Conservation (phyloP, 78 protist genomes). For the Tieghemostelium lacteum region DNA sequence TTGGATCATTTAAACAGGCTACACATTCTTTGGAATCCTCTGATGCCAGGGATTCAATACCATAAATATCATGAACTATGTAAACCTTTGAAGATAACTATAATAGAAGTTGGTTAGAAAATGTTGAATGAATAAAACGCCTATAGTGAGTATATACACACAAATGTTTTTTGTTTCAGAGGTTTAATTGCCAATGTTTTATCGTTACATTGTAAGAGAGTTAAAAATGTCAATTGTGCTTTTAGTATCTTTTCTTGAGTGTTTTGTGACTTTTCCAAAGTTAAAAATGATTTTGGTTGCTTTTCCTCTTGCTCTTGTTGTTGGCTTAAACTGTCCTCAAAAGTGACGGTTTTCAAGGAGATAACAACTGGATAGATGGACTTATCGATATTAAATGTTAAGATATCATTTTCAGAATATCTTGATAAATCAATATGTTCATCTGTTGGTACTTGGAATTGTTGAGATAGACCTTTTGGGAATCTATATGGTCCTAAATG, state of each 20-base stretch:
- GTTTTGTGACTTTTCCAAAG: not conserved
- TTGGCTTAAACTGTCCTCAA: no score
- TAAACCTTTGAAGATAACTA: conserved; percentile 24
- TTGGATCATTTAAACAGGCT: conserved; percentile 55
- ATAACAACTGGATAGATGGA: conserved; percentile 40
- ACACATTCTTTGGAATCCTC: conserved; percentile 37
- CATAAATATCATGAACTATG: conserved; percentile 75
- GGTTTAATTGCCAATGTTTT: conserved; percentile 59
- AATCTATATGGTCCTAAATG: conserved; percentile 50
- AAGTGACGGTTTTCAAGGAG: conserved; percentile 37
- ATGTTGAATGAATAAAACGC: no score
- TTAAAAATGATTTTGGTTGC: no score
- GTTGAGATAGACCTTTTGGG: conserved; percentile 45
- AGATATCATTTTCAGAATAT: not conserved
- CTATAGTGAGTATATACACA: no score
- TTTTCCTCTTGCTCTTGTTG: not conserved
- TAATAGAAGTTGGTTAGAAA: not conserved
- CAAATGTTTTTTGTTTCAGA: conserved; percentile 60
- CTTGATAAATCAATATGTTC: conserved; percentile 31
- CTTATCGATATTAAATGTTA: conserved; percentile 21
- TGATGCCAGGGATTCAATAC: conserved; percentile 5
- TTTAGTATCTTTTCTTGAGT: not conserved
- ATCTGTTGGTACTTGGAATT: conserved; percentile 15
- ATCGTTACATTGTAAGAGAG: conserved; percentile 55
- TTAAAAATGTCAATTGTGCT: conserved; percentile 29